A percentile compares a stretch with the other conserved stretches of the same genome.
Conservation (phyloP, 208 protist genomes). For the Leishmania gerbilli region DNA sequence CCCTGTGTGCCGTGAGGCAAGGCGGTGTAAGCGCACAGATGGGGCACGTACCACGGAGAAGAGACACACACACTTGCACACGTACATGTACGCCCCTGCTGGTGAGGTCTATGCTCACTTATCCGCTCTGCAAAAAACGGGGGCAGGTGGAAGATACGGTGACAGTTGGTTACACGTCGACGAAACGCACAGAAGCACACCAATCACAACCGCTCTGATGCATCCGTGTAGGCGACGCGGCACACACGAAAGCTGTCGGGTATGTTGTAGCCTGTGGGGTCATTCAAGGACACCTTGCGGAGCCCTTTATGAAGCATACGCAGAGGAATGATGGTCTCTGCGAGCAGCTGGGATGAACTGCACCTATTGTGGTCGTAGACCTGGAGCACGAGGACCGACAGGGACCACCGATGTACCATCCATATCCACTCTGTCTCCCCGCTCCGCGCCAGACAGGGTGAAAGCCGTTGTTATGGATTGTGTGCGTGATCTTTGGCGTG, state of each 20-base stretch:
- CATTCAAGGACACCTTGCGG: slow-evolving; percentile 58
- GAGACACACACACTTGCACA: background rate
- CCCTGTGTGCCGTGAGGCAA: background rate
- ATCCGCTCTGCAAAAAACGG: background rate
- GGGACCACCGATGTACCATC: slow-evolving; percentile 45
- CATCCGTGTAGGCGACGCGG: slow-evolving; percentile 20
- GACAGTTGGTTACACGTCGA: background rate
- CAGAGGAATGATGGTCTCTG: slow-evolving; percentile 62
- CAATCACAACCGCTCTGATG: background rate
- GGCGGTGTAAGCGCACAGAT: background rate
- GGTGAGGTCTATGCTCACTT: too few species aligned
- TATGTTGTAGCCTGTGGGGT: slow-evolving; percentile 40
- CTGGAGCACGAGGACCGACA: slow-evolving; percentile 68
- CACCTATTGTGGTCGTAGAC: slow-evolving; percentile 67
- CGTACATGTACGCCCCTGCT: background rate
- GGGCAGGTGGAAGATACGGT: background rate
- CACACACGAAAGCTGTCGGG: slow-evolving; percentile 56
- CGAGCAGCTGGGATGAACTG: slow-evolving; percentile 41
- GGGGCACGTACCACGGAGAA: background rate
- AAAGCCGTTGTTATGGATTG: slow-evolving; percentile 71
- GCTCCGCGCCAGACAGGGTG: slow-evolving; percentile 73
- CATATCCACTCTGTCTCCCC: slow-evolving; percentile 45
- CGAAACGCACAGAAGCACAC: background rate
- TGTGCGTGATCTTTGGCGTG: slow-evolving; percentile 33
- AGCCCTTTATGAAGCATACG: slow-evolving; percentile 51